phyloP scores from a whole-genome alignment of 2,329 filamentous ascomycete species.

The Trichoderma breve region DNA sequence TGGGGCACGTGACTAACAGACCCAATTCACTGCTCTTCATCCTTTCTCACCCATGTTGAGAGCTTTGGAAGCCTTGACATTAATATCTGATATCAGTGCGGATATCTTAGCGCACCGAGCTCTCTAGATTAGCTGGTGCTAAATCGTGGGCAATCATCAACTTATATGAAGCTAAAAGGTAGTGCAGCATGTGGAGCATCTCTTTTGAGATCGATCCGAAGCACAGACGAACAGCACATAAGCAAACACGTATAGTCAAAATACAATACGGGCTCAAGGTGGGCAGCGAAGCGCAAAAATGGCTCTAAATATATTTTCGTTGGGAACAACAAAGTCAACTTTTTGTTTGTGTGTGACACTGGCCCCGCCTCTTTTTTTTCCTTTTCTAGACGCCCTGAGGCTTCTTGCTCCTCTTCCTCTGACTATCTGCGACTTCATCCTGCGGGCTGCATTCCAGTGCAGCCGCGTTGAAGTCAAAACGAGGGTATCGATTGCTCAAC shows the following conservation, averaged over 20 bases:
- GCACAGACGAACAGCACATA: not conserved
- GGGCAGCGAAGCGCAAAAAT: not conserved
- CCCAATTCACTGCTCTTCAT: not conserved
- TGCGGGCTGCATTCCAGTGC: slow-evolving; percentile 1
- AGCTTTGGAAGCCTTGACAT: not conserved
- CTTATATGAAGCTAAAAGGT: not conserved
- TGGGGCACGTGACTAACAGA: not conserved
- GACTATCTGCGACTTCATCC: not conserved
- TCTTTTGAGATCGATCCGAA: not conserved
- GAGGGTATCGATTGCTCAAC: slow-evolving; percentile 17
- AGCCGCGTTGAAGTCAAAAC: slow-evolving; percentile 6
- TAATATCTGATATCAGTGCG: not conserved
- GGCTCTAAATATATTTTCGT: slow-evolving; percentile 21
- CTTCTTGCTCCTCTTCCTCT: slow-evolving; percentile 10
- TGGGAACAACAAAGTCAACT: slow-evolving; percentile 26
- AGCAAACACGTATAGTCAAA: not conserved
- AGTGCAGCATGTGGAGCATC: not conserved
- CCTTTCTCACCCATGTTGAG: not conserved
- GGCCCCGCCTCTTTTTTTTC: slow-evolving; percentile 16
- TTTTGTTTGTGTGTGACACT: slow-evolving; percentile 21
- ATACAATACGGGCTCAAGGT: not conserved
- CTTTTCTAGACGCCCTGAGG: slow-evolving; percentile 16
- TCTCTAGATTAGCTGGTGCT: not conserved
- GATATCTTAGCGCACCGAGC: not conserved
- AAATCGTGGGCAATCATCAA: not conserved